Conservation (phyloP, 305 asterid genomes). For the Striga hermonthica region DNA sequence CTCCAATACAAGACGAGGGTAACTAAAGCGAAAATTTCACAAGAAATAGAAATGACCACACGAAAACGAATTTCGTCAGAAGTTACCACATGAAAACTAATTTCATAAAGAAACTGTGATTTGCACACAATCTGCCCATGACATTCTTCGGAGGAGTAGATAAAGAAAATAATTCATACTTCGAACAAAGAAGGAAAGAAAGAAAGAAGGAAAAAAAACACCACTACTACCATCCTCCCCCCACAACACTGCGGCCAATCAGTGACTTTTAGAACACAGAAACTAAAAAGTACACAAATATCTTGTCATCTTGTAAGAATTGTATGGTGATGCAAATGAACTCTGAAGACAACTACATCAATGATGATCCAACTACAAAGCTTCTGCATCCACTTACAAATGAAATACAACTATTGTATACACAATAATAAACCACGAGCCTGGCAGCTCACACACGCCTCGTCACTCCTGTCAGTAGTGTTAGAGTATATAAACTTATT, state of each 20-base stretch:
- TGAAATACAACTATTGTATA: not conserved
- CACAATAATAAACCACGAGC: not conserved
- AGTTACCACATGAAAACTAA: not conserved
- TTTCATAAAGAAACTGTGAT: not conserved
- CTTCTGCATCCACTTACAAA: not conserved
- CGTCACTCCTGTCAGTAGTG: not conserved
- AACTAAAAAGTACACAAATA: not conserved
- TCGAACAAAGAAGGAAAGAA: not conserved
- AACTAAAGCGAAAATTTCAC: too few relatives aligned
- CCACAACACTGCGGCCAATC: not conserved
- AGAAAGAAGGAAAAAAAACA: not conserved
- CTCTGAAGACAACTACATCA: not conserved
- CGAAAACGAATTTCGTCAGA: too few relatives aligned
- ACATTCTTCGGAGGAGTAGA: not conserved
- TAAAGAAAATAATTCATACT: too few relatives aligned
- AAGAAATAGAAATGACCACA: too few relatives aligned
- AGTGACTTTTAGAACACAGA: not conserved
- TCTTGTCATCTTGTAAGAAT: not conserved
- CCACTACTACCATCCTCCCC: not conserved
- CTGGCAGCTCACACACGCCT: not conserved
- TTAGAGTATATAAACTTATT: not conserved
- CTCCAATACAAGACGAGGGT: too few relatives aligned
- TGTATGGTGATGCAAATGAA: not conserved
- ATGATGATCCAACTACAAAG: not conserved
- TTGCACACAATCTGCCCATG: not conserved